Conservation (phyloP, 768 basidiomycete genomes). For the Collybia mongolica region DNA sequence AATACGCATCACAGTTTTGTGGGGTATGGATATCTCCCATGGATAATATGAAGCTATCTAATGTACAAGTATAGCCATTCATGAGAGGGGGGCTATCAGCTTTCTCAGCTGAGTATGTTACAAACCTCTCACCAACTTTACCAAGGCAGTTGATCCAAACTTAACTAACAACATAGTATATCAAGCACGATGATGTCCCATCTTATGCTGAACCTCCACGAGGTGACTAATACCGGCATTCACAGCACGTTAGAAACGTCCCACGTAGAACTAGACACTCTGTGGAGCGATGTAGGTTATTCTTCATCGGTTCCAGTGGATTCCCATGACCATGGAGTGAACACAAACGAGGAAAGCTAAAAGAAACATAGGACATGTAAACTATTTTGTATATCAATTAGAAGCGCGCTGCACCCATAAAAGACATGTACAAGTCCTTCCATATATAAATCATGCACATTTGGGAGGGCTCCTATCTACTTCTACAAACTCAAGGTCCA, state of each 20-base stretch:
- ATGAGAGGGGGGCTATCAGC: not conserved
- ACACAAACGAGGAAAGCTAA: no score
- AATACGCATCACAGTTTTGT: not conserved
- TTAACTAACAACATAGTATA: not conserved
- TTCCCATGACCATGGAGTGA: no score
- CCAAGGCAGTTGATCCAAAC: not conserved
- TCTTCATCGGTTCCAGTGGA: no score
- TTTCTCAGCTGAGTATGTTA: not conserved
- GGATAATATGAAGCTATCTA: not conserved
- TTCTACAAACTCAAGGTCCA: no score
- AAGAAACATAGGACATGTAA: no score
- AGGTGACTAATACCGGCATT: not conserved
- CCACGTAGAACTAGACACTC: not conserved
- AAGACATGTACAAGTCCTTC: no score
- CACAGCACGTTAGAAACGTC: not conserved
- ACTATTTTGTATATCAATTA: no score
- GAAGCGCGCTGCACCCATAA: no score
- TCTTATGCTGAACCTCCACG: conserved; percentile 10
- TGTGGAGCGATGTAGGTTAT: not conserved
- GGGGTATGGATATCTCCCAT: not conserved
- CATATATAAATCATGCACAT: no score
- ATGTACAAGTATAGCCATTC: not conserved
- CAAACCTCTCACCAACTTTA: no score
- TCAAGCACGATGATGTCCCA: conserved; percentile 12
- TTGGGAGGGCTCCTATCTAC: no score